phyloP scores from a whole-genome alignment of 2,329 filamentous ascomycete species.

The Colletotrichum australisinense region DNA sequence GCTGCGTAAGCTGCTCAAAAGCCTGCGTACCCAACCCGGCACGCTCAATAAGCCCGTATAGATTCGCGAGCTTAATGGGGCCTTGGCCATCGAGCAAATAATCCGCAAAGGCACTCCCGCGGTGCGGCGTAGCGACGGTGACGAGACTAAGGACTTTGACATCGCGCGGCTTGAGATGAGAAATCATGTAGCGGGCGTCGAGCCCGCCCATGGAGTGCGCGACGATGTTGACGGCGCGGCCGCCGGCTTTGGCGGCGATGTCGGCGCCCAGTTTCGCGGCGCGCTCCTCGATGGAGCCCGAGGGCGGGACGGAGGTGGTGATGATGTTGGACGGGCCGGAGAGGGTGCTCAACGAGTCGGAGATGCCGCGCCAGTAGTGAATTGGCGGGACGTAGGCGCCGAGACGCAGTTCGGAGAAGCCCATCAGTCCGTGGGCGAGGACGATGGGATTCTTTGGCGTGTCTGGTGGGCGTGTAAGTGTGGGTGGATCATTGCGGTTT shows the following conservation, averaged over 20 bases:
- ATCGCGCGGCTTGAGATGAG: slow-evolving; percentile 59
- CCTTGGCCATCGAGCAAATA: slow-evolving; percentile 61
- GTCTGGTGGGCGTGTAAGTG: slow-evolving; percentile 46
- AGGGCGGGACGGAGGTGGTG: slow-evolving; percentile 70
- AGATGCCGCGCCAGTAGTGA: slow-evolving; percentile 75
- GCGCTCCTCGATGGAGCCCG: slow-evolving; percentile 69
- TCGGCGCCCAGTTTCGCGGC: slow-evolving; percentile 67
- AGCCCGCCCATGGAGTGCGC: slow-evolving; percentile 77
- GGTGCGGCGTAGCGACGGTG: slow-evolving; percentile 65
- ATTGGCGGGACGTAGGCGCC: slow-evolving; percentile 64
- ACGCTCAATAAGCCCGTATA: slow-evolving; percentile 61
- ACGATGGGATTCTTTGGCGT: slow-evolving; percentile 72
- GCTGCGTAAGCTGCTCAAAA: slow-evolving; percentile 69
- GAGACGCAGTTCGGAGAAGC: slow-evolving; percentile 69
- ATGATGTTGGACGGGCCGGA: slow-evolving; percentile 66
- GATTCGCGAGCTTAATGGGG: slow-evolving; percentile 62
- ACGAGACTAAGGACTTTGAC: slow-evolving; percentile 63
- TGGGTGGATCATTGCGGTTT: slow-evolving; percentile 17
- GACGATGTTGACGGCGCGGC: slow-evolving; percentile 78
- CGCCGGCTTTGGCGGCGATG: slow-evolving; percentile 59
- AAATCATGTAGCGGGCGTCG: slow-evolving; percentile 74
- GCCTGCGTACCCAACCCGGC: slow-evolving; percentile 68
- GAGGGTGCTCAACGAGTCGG: slow-evolving; percentile 65
- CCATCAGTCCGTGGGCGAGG: slow-evolving; percentile 73
- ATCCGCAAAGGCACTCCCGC: slow-evolving; percentile 67